Evolutionary conservation across 352 stramenopile genomes (phyloP), one percentile per base, ranked within the genome.

Genomic region (Plasmopara viticola): DNA sequence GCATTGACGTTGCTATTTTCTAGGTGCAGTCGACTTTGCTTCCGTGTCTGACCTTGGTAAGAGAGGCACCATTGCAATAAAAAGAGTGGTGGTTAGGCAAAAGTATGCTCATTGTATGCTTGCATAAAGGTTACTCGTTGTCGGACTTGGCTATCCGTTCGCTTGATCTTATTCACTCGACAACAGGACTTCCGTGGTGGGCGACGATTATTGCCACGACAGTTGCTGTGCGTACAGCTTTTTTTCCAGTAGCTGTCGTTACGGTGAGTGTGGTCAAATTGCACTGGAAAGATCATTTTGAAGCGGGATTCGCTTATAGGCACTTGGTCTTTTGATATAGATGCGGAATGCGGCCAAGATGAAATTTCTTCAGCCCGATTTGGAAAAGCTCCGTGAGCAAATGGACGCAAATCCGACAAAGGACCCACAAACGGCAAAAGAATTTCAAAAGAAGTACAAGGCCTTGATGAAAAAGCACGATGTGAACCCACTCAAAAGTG

Each of bases 141-240:
- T 82, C 81, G 47, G 81, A 90, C 53, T 53, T 91, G 3, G 81
- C 84, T 9, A 84, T 94, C 43, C 79, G 68, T 20, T 67, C 77
- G 31, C 67, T 95, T 28, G 80, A 91, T 51, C 35, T 78, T 15
- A 74, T 93, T 45, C 86, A 95, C 54, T 47, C 65, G 20, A 89
- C 80, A 13, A 90, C 84, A 15, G 82, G 80, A n/a, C 54, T 95
- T 37, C 83, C 83, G 18, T 95, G 84, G 86, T 95, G 84, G 86
- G 79, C 76, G 14, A 94, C 86, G 3, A 86, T 95, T 54, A 72
- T 91, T 13, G 79, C 72, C 12, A 88, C 81, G 37, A 94, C 84
- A n/a, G 60, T 95, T 55, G 65, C 68, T 14, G 76, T 90, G 37
- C 83, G 86, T 44, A 78, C 69, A 15, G 66, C 58, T 20, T 80